Conservation (phyloP, 1,284 basidiomycete species). For the Veloboletus limbatus region DNA sequence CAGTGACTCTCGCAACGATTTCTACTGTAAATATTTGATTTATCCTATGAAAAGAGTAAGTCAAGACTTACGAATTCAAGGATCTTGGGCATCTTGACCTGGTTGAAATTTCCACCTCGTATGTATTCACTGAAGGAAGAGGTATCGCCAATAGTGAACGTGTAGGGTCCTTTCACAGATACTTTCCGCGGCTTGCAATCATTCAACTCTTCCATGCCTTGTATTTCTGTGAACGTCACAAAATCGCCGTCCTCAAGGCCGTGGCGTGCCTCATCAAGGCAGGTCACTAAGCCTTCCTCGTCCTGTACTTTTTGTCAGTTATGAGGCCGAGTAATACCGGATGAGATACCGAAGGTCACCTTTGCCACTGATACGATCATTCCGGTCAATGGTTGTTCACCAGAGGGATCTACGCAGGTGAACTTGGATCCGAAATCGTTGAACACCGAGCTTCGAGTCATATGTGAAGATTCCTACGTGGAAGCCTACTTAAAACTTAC, state of each 20-base stretch:
- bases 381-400: slow-evolving; percentile 89
- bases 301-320: slow-evolving; percentile 46
- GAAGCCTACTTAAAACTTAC: slow-evolving; percentile 41
- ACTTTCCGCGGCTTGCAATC: slow-evolving; percentile 90
- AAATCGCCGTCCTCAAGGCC: slow-evolving; percentile 98
- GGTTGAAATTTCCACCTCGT: slow-evolving; percentile 92
- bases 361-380: slow-evolving; percentile 94
- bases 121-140: slow-evolving; percentile 77
- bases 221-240: slow-evolving; percentile 96
- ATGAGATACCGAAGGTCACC: slow-evolving; percentile 39
- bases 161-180: slow-evolving; percentile 94
- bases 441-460: slow-evolving; percentile 74
- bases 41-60: neutral
- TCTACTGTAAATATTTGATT: slow-evolving; percentile 47
- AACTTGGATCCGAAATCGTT: slow-evolving; percentile 97
- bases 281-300: slow-evolving; percentile 89
- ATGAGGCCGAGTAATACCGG: neutral
- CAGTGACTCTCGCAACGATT: slow-evolving; percentile 89
- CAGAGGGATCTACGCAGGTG: slow-evolving; percentile 92
- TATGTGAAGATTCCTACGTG: slow-evolving; percentile 18
- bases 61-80: slow-evolving; percentile 77
- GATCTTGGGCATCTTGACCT: slow-evolving; percentile 99
- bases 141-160: slow-evolving; percentile 93
- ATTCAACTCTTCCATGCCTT: slow-evolving; percentile 93
- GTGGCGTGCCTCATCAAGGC: slow-evolving; percentile 95